These are phyloP conservation scores for Sarocladiaceae sp. DNA, from an alignment of 2,329 filamentous ascomycete species.

Conservation along the genomic window DNA sequence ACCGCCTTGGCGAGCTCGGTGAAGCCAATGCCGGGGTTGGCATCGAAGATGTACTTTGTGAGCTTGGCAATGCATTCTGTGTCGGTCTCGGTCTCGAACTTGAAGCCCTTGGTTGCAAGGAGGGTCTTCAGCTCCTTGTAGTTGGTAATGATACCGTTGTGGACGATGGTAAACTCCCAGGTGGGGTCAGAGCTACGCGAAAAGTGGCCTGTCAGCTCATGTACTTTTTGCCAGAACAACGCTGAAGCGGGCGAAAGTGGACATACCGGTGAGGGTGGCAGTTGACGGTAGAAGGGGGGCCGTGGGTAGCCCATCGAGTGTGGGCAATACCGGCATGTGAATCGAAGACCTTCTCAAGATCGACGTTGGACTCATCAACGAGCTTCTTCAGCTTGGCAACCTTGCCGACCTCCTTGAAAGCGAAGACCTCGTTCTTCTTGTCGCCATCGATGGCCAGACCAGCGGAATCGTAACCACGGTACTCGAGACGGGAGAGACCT, in stretches of 20 bases:
- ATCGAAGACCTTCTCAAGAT: conserved; percentile 90
- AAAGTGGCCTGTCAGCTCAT: neutral
- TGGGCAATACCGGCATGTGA: conserved; percentile 98
- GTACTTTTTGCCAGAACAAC: neutral
- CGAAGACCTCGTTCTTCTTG: conserved; percentile 96
- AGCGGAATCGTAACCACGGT: conserved; percentile 97
- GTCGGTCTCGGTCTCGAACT: conserved; percentile 98
- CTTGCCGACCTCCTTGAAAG: conserved; percentile 99
- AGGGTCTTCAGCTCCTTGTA: conserved; percentile 99
- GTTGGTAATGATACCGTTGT: conserved; percentile 99
- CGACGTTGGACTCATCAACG: conserved; percentile 75
- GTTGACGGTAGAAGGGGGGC: conserved; percentile 85
- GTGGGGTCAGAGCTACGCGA: conserved; percentile 71
- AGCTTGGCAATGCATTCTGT: conserved; percentile 99
- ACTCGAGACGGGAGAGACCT: conserved; percentile 94
- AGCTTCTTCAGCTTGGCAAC: conserved; percentile 93
- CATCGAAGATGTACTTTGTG: conserved; percentile 94
- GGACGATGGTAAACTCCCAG: conserved; percentile 96
- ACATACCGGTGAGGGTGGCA: conserved; percentile 95
- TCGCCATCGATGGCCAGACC: conserved; percentile 94
- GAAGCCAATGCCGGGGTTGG: conserved; percentile 91
- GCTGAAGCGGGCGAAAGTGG: neutral
- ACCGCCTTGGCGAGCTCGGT: conserved; percentile 95
- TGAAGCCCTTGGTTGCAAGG: conserved; percentile 89
- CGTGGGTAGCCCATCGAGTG: conserved; percentile 98